A percentile compares a stretch with the other conserved stretches of the same genome.
These are phyloP conservation scores for Cryptosporidium sp. DNA, from an alignment of 169 alveolate genomes.

Conservation along the genomic window DNA sequence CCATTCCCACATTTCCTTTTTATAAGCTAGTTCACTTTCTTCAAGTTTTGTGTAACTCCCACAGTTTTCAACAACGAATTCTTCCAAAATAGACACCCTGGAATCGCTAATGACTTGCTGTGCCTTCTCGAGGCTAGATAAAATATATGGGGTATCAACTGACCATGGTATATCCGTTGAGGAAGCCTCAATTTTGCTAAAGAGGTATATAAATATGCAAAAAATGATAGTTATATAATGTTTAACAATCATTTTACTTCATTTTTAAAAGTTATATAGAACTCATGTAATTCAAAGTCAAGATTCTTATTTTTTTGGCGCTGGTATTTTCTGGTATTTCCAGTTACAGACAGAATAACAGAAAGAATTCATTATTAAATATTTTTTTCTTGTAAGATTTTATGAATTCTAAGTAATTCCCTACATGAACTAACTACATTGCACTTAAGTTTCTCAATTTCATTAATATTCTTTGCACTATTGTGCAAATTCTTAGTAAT, in stretches of 20 bases:
- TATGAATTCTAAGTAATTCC: conserved; percentile 46
- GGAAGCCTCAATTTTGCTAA: neutral
- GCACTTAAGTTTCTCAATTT: conserved; percentile 5
- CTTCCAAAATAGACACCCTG: conserved; percentile 10
- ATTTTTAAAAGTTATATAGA: neutral
- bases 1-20: conserved; percentile 53
- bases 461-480: conserved; percentile 26
- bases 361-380: neutral
- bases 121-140: conserved; percentile 52
- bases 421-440: conserved; percentile 33
- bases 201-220: neutral
- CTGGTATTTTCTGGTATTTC: neutral
- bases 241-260: conserved; percentile 3
- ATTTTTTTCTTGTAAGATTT: conserved; percentile 29
- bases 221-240: neutral
- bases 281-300: neutral
- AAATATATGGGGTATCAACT: conserved; percentile 22
- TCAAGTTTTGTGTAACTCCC: neutral
- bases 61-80: conserved; percentile 29
- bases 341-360: neutral
- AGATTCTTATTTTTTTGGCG: neutral
- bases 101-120: conserved; percentile 35
- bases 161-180: conserved; percentile 42
- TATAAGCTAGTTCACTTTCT: neutral
- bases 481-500: conserved; percentile 32